Evolutionary conservation across 305 asterid genomes (phyloP), one percentile per base, ranked within the genome.

Genomic region (Fraxinus floribunda): DNA sequence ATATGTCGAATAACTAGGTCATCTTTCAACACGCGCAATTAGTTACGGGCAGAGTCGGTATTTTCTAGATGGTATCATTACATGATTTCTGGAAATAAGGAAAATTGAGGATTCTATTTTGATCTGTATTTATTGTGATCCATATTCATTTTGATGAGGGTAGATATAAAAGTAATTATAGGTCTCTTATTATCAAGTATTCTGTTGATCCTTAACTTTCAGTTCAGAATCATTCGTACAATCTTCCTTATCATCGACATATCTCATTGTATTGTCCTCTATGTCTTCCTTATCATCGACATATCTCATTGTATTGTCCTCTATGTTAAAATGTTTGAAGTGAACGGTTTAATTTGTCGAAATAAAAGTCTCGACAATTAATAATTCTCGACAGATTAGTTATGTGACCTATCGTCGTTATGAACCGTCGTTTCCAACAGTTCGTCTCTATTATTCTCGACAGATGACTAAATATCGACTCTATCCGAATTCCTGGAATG

Each of bases 21-120:
- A 49, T 22, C 39, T 49, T 26, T 76, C 68, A 13, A 44, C 29
- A 39, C 38, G 11, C 3, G 36, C 49, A 57, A 24, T 38, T 30
- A 52, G 55, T 82, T 46, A 2, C 24, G 24, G 10, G 10, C 15
- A 26, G 66, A 78, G n/a, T n/a, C 30, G 44, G n/a, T 30, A 34
- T 36, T 57, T 80, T 80, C 62, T 79, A 68, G 32, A 75, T 68
- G 24, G 75, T 66, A 60, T 46, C 44, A 39, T 29, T 22, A 11
- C 70, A 44, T 16, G 74, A 30, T 79, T 76, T 75, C 68, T 24
- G 46, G 76, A 74, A 60, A 20, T 74, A 60, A 75, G 22, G 34
- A 15, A 32, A 76, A 49, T 16, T 57, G 41, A 60, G 55, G 75
- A 49, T 49, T 68, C 18, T 26, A 30, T 81, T 81, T 8, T 71